These are phyloP conservation scores for Aspergillus sp. DNA, from an alignment of 2,329 filamentous ascomycete species.

Conservation along the genomic window DNA sequence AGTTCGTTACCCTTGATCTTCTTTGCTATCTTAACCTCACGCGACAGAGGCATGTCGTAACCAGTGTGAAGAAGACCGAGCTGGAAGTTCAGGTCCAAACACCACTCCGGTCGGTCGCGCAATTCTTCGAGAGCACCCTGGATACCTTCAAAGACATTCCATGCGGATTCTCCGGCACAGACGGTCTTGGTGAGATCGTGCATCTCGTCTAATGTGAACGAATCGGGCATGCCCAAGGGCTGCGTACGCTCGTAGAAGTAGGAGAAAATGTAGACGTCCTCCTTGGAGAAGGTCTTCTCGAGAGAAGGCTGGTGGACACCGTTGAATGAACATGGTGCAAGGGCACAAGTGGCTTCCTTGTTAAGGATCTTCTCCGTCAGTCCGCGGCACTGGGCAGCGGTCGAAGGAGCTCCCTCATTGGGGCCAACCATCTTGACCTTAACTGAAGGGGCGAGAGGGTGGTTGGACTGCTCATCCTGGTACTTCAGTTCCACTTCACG, in stretches of 20 bases:
- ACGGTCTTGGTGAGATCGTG: constrained; percentile 82
- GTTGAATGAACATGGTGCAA: constrained; percentile 97
- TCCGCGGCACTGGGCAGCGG: constrained; percentile 84
- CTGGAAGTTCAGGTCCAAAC: constrained; percentile 97
- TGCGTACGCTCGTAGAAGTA: constrained; percentile 97
- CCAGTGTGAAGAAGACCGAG: constrained; percentile 87
- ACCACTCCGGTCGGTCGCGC: constrained; percentile 79
- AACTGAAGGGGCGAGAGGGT: constrained; percentile 63
- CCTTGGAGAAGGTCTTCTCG: constrained; percentile 83
- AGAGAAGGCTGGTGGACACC: constrained; percentile 92
- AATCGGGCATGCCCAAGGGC: constrained; percentile 96
- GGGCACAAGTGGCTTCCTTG: constrained; percentile 77
- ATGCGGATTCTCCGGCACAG: constrained; percentile 73
- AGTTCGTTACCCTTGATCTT: constrained; percentile 97
- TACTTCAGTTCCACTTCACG: constrained; percentile 73
- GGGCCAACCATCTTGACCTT: constrained; percentile 89
- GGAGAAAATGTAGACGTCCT: constrained; percentile 94
- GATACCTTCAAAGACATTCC: constrained; percentile 77
- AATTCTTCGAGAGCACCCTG: constrained; percentile 79
- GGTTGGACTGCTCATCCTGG: constrained; percentile 49
- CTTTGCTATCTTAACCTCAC: constrained; percentile 97
- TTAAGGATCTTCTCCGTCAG: constrained; percentile 86
- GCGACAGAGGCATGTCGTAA: constrained; percentile 95
- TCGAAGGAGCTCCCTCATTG: constrained; percentile 58
- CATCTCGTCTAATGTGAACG: constrained; percentile 88